These are phyloP conservation scores for Amaranthus cruentus DNA, from an alignment of 148 eudicot species.

Conservation along the genomic window DNA sequence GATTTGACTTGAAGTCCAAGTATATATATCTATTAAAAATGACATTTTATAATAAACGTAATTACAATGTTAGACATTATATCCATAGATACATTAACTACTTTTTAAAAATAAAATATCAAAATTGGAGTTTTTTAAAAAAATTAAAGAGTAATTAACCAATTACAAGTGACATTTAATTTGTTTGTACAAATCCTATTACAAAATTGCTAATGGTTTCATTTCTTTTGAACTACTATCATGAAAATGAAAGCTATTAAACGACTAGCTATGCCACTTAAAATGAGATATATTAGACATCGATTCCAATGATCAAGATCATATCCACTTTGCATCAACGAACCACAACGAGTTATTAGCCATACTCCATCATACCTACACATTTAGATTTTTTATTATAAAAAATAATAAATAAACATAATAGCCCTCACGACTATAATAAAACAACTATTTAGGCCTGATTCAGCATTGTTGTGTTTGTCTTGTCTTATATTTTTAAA, in stretches of 20 bases:
- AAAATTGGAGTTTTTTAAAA: too few species aligned
- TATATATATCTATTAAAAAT: too few species aligned
- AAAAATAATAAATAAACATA: background rate
- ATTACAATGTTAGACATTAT: too few species aligned
- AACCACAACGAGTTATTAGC: conserved; percentile 83
- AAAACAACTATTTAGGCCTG: too few species aligned
- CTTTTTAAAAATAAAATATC: too few species aligned
- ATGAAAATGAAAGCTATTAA: conserved; percentile 56
- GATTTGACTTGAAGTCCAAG: too few species aligned
- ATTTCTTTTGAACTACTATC: conserved; percentile 58
- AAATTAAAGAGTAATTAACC: background rate
- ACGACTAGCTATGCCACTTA: conserved; percentile 53
- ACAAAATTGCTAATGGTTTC: conserved; percentile 9
- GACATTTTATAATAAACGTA: too few species aligned
- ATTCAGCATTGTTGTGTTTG: too few species aligned
- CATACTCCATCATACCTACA: conserved; percentile 83
- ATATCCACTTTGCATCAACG: conserved; percentile 54
- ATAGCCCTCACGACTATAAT: too few species aligned
- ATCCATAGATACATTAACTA: too few species aligned
- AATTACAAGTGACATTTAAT: background rate
- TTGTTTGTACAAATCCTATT: background rate
- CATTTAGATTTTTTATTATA: too few species aligned
- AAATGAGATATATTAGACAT: conserved; percentile 47
- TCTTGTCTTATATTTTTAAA: background rate
- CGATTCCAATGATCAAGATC: conserved; percentile 47